Conservation (phyloP, 176 grass and related monocot genomes). For the Phyllostachys edulis region DNA sequence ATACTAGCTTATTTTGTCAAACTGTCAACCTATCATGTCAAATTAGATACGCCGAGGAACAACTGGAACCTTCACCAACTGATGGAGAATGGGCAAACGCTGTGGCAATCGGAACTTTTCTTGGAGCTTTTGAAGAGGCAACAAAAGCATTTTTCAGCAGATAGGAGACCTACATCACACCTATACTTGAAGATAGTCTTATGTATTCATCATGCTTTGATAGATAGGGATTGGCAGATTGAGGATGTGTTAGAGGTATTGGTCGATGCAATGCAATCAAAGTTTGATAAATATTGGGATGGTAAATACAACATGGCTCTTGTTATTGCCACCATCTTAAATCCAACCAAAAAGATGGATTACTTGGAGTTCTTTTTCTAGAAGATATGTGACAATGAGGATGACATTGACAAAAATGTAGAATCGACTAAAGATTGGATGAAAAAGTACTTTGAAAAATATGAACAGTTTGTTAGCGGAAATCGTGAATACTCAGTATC, state of each 20-base stretch:
- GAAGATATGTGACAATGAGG: background rate
- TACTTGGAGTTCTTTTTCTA: background rate
- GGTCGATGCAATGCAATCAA: background rate
- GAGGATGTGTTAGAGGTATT: background rate
- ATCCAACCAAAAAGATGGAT: background rate
- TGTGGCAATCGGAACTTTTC: too few species aligned
- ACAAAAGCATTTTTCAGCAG: background rate
- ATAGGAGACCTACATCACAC: background rate
- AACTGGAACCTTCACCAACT: background rate
- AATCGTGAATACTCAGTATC: background rate
- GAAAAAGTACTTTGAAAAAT: background rate
- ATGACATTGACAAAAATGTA: background rate
- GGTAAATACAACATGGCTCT: background rate
- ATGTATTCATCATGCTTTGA: background rate
- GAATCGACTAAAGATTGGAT: too few species aligned
- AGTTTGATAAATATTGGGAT: background rate
- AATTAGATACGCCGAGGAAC: background rate
- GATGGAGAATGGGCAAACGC: background rate
- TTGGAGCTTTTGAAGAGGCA: background rate
- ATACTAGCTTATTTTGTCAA: too few species aligned
- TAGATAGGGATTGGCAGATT: background rate
- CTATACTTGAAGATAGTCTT: background rate
- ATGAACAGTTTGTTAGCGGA: background rate
- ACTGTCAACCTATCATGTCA: too few species aligned
- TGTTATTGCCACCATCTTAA: background rate